phyloP scores from a whole-genome alignment of 352 stramenopile species.

The Nothophytophthora sp. region DNA sequence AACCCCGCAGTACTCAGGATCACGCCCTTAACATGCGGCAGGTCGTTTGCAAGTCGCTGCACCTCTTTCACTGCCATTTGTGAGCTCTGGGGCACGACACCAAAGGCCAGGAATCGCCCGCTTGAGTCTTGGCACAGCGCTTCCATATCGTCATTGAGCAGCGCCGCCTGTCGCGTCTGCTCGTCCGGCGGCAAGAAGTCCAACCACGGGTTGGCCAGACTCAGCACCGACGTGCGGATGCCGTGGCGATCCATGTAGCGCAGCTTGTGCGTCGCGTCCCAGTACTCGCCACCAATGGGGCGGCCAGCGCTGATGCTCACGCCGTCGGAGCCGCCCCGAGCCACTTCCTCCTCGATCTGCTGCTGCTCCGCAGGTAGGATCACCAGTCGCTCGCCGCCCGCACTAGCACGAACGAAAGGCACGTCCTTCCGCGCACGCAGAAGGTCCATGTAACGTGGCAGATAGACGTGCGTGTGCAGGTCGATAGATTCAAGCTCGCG shows the following conservation, averaged over 20 bases:
- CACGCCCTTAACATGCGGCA: slow-evolving; percentile 43
- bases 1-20: slow-evolving; percentile 60
- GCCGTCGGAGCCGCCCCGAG: slow-evolving; percentile 8
- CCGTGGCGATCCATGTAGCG: slow-evolving; percentile 69
- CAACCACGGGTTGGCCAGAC: slow-evolving; percentile 71
- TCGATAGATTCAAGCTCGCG: slow-evolving; percentile 45
- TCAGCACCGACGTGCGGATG: slow-evolving; percentile 55
- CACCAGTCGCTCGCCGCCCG: slow-evolving; percentile 44
- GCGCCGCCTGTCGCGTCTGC: slow-evolving; percentile 38
- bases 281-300: slow-evolving; percentile 67
- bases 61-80: slow-evolving; percentile 40
- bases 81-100: slow-evolving; percentile 43
- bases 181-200: slow-evolving; percentile 58
- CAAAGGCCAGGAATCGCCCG: slow-evolving; percentile 54
- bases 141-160: slow-evolving; percentile 64
- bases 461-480: slow-evolving; percentile 69
- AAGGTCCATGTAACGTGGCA: slow-evolving; percentile 67
- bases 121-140: slow-evolving; percentile 38
- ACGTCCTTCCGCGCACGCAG: slow-evolving; percentile 43
- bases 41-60: slow-evolving; percentile 26
- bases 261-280: slow-evolving; percentile 49
- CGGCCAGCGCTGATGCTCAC: slow-evolving; percentile 41
- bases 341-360: slow-evolving; percentile 27
- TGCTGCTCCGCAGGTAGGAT: slow-evolving; percentile 60
- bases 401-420: slow-evolving; percentile 38